Base-by-base conservation (phyloP, 2,329 filamentous ascomycete species). In the Chaetomium sp. region DNA sequence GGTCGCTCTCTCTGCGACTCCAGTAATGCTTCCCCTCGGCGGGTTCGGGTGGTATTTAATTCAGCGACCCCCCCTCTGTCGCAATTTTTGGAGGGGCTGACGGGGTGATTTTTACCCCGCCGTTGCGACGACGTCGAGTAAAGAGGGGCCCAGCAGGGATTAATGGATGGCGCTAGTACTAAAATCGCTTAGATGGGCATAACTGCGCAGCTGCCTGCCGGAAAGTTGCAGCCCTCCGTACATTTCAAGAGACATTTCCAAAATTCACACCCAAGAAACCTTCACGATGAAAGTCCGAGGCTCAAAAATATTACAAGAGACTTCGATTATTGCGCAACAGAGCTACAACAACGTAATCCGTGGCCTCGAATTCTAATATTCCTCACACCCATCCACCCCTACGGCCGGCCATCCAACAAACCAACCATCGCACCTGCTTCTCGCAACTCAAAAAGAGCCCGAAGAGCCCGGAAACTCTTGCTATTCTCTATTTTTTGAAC, bases 91-190 rank as follows among this genome's bases (percentile, higher is more conserved):
- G 67, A 64, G 68, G 69, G 68, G 67, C 64, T 54, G 58, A 51
- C 29, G 56, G 59, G 53, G 21, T 50, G 57, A 54, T 66, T 62
- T 67, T 67, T 70, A 69, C 70, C 70, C 70, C 70, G 70, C 70
- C 62, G 61, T 66, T 66, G 69, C 65, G 64, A 68, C 61, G 70
- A 70, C 65, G 70, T 71, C 65, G 70, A 42, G 38, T 25, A 38
- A 61, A 59, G 59, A 62, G 54, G 64, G 64, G 56, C 33, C 35
- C 21, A 63, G 29, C 58, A 60, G 50, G 61, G 61, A 50, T 45
- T 3, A 13, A 10, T n/a, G 16, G 19, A n/a, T 1, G 16, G 10
- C 51, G 33, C 60, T 66, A 66, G 33, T 13, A 10, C 35, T 21
- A 9, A 16, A 60, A 38, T 3, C 1, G 56, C 50, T 57, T 63